Percentiles rank a stretch among this genome's conserved stretches.
Evolutionary conservation across 2,329 filamentous ascomycete genomes (phyloP).

Genomic region (Aspergillus arachidicola): DNA sequence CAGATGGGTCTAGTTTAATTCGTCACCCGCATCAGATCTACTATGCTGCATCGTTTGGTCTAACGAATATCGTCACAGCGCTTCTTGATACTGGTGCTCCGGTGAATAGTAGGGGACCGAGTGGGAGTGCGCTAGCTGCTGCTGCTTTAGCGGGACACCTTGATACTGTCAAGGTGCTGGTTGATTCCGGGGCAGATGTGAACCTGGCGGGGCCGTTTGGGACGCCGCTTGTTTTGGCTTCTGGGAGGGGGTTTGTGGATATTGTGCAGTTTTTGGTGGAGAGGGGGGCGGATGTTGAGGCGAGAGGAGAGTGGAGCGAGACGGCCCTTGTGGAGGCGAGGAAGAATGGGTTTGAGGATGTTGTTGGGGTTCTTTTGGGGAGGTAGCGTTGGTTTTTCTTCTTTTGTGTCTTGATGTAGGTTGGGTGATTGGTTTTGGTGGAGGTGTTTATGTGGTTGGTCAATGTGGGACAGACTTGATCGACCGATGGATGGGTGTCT

Average conservation of each 20-base stretch:
- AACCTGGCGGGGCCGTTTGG: background rate
- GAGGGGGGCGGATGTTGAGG: background rate
- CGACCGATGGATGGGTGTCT: no score
- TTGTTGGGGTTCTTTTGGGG: background rate
- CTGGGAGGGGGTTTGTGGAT: background rate
- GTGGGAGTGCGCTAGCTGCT: constrained; percentile 1
- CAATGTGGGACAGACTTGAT: no score
- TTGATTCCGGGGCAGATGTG: background rate
- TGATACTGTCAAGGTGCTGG: background rate
- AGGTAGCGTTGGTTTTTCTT: background rate
- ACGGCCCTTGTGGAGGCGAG: background rate
- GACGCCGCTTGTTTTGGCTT: background rate
- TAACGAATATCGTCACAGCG: background rate
- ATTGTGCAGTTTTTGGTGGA: background rate
- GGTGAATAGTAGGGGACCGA: background rate
- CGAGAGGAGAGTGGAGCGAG: background rate
- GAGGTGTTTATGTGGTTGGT: background rate
- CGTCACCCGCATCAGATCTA: background rate
- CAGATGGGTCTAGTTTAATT: background rate
- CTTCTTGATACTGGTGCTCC: background rate
- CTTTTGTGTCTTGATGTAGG: background rate
- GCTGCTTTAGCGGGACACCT: background rate
- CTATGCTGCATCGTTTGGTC: constrained; percentile 3
- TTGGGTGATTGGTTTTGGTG: background rate
- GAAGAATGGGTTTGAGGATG: background rate